phyloP scores from a whole-genome alignment of 148 eudicot species.

The Dianthus caryophyllus region DNA sequence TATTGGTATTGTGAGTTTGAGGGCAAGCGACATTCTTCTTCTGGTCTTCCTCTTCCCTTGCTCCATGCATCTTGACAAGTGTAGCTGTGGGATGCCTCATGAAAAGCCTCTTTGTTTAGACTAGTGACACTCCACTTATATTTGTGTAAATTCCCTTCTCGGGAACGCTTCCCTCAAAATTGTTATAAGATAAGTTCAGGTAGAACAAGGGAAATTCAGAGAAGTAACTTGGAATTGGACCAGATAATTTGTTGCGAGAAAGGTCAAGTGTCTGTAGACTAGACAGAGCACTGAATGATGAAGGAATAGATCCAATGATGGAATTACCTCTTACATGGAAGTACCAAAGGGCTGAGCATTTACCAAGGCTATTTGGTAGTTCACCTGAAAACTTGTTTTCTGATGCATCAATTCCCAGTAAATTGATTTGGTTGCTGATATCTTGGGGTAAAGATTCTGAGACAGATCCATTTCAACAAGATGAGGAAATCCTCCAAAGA shows the following conservation, averaged over 20 bases:
- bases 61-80: conserved; percentile 28
- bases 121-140: conserved; percentile 20
- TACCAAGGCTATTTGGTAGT: too few relatives aligned
- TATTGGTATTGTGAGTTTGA: conserved; percentile 1
- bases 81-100: conserved; percentile 32
- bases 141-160: conserved; percentile 30
- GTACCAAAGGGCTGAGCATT: too few relatives aligned
- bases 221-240: too few relatives aligned
- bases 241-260: too few relatives aligned
- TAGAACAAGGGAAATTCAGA: too few relatives aligned
- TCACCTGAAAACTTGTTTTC: too few relatives aligned
- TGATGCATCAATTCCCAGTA: conserved; percentile 16
- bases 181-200: too few relatives aligned
- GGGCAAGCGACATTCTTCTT: neutral
- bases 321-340: conserved; percentile 18
- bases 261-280: too few relatives aligned
- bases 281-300: too few relatives aligned
- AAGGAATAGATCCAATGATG: too few relatives aligned
- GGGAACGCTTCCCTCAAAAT: conserved; percentile 33
- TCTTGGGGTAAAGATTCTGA: conserved; percentile 28
- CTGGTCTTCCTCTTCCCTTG: neutral
- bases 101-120: conserved; percentile 28
- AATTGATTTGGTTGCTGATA: conserved; percentile 22
- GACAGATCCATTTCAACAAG: too few relatives aligned
- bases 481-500: too few relatives aligned